These are phyloP conservation scores for Babesia bigemina DNA, from an alignment of 169 alveolate genomes.

Conservation along the genomic window DNA sequence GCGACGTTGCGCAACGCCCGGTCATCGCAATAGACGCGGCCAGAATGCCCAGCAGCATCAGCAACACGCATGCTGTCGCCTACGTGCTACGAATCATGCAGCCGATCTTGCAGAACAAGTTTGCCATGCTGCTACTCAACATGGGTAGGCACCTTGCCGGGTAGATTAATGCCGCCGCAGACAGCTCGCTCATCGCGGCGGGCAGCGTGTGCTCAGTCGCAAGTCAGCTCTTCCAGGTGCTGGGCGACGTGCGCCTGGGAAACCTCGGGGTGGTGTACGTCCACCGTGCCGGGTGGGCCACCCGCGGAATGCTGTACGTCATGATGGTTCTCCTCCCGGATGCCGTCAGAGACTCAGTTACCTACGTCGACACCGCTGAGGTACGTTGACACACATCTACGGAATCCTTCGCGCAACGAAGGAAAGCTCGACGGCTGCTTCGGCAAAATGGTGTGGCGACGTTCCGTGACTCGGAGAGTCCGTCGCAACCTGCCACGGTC, in stretches of 20 bases:
- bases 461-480: neutral
- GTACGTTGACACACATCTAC: conserved; percentile 12
- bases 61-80: conserved; percentile 29
- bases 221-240: conserved; percentile 47
- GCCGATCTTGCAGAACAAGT: conserved; percentile 38
- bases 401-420: neutral
- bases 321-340: conserved; percentile 53
- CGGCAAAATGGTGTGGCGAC: neutral
- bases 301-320: conserved; percentile 38
- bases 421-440: neutral
- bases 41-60: conserved; percentile 7
- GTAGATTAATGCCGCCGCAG: conserved; percentile 12
- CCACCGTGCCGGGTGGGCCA: conserved; percentile 63
- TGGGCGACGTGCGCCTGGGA: conserved; percentile 44
- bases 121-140: conserved; percentile 47
- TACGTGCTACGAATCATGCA: conserved; percentile 56
- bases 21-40: conserved; percentile 58
- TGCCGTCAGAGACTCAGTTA: conserved; percentile 43
- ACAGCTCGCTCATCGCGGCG: conserved; percentile 46
- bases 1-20: conserved; percentile 49
- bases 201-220: conserved; percentile 32
- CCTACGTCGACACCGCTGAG: conserved; percentile 50
- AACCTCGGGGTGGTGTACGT: conserved; percentile 58
- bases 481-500: neutral
- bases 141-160: conserved; percentile 35